A percentile compares a stretch with the other conserved stretches of the same genome.
phyloP scores from a whole-genome alignment of 495 filamentous ascomycete species.

The Staphylotrichum tortipilum region DNA sequence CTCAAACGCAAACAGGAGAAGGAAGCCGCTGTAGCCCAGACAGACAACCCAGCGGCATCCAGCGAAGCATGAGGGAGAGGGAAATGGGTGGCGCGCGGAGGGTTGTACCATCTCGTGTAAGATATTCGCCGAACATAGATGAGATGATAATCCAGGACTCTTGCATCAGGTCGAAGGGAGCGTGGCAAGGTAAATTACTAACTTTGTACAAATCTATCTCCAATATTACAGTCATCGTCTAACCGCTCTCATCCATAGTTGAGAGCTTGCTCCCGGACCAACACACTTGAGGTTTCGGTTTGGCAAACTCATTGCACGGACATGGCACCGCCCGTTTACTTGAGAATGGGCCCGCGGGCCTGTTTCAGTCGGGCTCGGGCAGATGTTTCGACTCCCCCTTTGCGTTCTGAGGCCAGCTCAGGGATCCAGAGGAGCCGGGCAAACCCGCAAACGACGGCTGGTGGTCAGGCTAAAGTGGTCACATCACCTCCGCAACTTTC shows the following conservation, averaged over 20 bases:
- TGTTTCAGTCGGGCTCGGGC: too few species aligned
- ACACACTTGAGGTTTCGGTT: too few species aligned
- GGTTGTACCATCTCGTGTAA: not conserved
- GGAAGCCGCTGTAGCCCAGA: not conserved
- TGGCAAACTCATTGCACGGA: too few species aligned
- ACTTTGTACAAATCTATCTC: too few species aligned
- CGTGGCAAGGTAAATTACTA: not conserved
- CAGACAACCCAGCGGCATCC: not conserved
- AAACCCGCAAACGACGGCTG: too few species aligned
- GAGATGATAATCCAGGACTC: not conserved
- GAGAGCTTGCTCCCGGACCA: too few species aligned
- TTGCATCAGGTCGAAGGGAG: not conserved
- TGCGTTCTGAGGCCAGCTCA: too few species aligned
- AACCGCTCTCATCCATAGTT: not conserved
- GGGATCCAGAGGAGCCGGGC: too few species aligned
- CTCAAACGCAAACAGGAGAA: conserved; percentile 5
- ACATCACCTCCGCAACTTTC: not conserved
- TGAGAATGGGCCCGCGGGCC: too few species aligned
- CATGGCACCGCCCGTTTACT: too few species aligned
- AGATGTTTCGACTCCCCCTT: too few species aligned
- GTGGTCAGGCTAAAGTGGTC: not conserved
- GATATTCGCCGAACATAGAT: not conserved
- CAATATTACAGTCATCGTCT: not conserved
- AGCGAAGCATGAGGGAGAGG: not conserved
- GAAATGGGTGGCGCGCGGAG: too few species aligned